Evolutionary conservation across 371 early-diverging fungal genomes (phyloP), one percentile per base, ranked within the genome.

Genomic region (Thermomucor indicae-seudaticae): DNA sequence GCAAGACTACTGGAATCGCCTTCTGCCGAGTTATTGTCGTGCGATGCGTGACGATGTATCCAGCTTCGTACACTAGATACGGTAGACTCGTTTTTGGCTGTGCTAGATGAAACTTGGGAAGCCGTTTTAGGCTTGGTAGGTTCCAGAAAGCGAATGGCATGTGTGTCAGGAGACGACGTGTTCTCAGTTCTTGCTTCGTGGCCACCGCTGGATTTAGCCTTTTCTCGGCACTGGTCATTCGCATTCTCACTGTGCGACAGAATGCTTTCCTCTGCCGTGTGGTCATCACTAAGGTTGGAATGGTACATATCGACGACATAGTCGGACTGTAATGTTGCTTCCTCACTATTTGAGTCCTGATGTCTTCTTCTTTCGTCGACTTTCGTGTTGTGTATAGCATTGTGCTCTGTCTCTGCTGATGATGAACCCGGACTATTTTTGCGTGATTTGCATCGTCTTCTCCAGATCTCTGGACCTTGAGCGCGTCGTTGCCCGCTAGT

Each of bases 131-230:
- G 72, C 11, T 62, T 71, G 17, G 66, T 53, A 19, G 72, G 73
- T 25, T 72, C 70, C 2, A 72, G n/a, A 22, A 72, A 72, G 3
- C 69, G 62, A 48, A 72, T 67, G n/a, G n/a, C n/a, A n/a, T n/a
- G n/a, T n/a, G n/a, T n/a, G n/a, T n/a, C n/a, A n/a, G n/a, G n/a
- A n/a, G n/a, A n/a, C n/a, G n/a, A n/a, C n/a, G n/a, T n/a, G n/a
- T n/a, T n/a, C n/a, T n/a, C n/a, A n/a, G n/a, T 1, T 62, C 59
- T 39, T 61, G 63, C 43, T 14, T 40, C 20, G 23, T 22, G 16
- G 23, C 45, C 8, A 42, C 30, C 14, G 20, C 28, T 10, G 14
- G 55, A n/a, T 32, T 8, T 11, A 38, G 14, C 8, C 2, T 39
- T 43, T n/a, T 56, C 32, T 45, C 37, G 23, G 22, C n/a, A 39